Evolutionary conservation across 108 stramenopile species (phyloP), one percentile per base, ranked within the genome.

Genomic region (Cylindrotheca closterium): DNA sequence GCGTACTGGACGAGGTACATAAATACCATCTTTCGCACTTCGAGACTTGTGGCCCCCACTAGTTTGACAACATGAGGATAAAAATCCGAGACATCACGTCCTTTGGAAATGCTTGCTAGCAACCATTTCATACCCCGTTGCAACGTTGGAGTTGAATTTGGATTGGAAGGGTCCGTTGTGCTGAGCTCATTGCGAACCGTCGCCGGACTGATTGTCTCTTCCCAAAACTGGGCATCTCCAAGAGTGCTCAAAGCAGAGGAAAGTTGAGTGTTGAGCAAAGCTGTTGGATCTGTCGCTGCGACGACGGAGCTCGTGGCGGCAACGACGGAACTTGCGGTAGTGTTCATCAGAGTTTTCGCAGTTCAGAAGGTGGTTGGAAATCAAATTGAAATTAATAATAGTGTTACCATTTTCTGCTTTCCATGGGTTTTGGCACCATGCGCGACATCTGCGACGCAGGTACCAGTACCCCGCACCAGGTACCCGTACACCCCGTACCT

Each of bases 11-110:
- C 93, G 18, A 99, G 79, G 75, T 96, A 99, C 73, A 97, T 98
- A 83, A 98, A 99, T 4, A 98, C 97, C 94, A 99, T 95, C 79
- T 99, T 99, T 23, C 98, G 96, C 12, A 99, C 91, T 72, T 98
- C 98, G 51, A 99, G 74, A 59, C 75, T 83, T 8, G 77, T 81
- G 18, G 80, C 95, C 2, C 94, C 92, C 25, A 98, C 97, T 51
- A 97, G 76, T 63, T 94, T 94, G 60, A 97, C 98, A 24, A 98
- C 98, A 64, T 95, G 94, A 17, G 96, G 86, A 80, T 97, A 98
- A 78, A 98, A 99, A 32, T 98, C 96, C 47, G 83, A 83, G 19
- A 98, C 96, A 62, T 99, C 89, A 4, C 95, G 79, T 1, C 94
- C 95, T 74, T 97, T 97, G 80, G 87, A 89, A 59, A 99, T 94